Conservation (phyloP, 1,284 basidiomycete genomes). For the Tylopilus sp. region DNA sequence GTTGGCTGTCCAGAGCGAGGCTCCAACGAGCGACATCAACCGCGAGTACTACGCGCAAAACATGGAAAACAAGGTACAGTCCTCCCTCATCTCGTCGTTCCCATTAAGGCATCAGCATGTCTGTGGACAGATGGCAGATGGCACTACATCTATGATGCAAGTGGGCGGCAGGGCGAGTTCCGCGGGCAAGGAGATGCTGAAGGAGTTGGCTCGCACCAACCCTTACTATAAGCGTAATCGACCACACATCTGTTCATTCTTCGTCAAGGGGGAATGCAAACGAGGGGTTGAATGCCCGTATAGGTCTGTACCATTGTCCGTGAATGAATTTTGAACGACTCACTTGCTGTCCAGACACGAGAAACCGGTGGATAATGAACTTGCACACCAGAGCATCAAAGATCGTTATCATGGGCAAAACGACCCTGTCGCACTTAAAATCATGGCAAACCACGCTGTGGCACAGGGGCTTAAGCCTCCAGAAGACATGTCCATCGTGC, state of each 20-base stretch:
- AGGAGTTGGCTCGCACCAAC: constrained; percentile 88
- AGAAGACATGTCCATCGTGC: constrained; percentile 80
- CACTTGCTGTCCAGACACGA: constrained; percentile 64
- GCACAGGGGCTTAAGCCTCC: constrained; percentile 83
- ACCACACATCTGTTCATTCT: constrained; percentile 95
- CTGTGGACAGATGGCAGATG: constrained; percentile 51
- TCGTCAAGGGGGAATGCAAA: constrained; percentile 91
- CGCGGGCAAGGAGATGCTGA: constrained; percentile 93
- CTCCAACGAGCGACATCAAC: constrained; percentile 95
- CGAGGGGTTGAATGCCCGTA: constrained; percentile 93
- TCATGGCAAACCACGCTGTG: constrained; percentile 71
- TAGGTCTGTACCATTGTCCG: constrained; percentile 41
- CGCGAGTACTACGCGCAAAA: constrained; percentile 98
- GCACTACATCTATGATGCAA: constrained; percentile 65
- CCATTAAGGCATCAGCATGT: constrained; percentile 2
- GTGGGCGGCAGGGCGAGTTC: constrained; percentile 60
- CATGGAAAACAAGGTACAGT: constrained; percentile 79
- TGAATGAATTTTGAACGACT: background rate
- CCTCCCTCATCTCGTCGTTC: background rate
- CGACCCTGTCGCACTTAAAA: constrained; percentile 89
- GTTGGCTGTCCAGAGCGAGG: constrained; percentile 80
- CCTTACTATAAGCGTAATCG: constrained; percentile 97
- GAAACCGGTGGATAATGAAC: constrained; percentile 74
- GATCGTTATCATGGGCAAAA: constrained; percentile 89
- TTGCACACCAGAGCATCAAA: constrained; percentile 89